Base-by-base conservation (phyloP, 2,329 filamentous ascomycete species). In the Macrophomina phaseolina region DNA sequence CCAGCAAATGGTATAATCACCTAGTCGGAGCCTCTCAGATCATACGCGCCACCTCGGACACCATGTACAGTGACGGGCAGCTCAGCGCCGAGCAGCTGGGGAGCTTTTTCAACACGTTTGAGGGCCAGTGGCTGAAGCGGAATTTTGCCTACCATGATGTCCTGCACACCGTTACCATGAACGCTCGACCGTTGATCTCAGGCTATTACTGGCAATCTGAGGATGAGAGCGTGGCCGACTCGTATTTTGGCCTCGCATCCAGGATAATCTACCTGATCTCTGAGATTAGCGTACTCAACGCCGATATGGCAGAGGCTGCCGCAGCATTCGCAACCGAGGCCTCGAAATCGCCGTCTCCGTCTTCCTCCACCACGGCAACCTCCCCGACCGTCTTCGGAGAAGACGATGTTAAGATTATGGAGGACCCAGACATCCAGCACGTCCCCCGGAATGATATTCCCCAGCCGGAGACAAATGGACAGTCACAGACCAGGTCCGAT, bases 111-210 rank as follows among this genome's bases (percentile, higher is more conserved):
- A 67, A 63, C 40, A 62, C 56, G 12, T 67, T 67, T 28, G 65
- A 67, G 30, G 65, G 65, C n/a, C 65, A 49, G 18, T 67, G 65
- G 65, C 12, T 67, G n/a, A 62, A 62, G 40, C 65, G 65, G 23
- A 67, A 67, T 38, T 63, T 62, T 32, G 65, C 65, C 28, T 67
- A 62, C 30, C 65, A 67, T n/a, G 65, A 67, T 49, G 65, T 62
- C 56, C 23, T 67, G 38, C 56, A 61, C 30, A 53, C 65, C 7
- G 40, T 67, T n/a, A 62, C 65, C 34, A 61, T 67, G 55, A 58
- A 63, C 12, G 23, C 48, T 4, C 46, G 65, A 4, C 65, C 65
- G 4, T 14, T 67, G 30, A 67, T 67, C 4, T 48, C 56, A 12
- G 65, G 65, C 28, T 67, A 67, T 8, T 63, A 67, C 32, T 67